These are phyloP conservation scores for Euphorbia schlechtendalii DNA, from an alignment of 441 rosid species.

Conservation along the genomic window DNA sequence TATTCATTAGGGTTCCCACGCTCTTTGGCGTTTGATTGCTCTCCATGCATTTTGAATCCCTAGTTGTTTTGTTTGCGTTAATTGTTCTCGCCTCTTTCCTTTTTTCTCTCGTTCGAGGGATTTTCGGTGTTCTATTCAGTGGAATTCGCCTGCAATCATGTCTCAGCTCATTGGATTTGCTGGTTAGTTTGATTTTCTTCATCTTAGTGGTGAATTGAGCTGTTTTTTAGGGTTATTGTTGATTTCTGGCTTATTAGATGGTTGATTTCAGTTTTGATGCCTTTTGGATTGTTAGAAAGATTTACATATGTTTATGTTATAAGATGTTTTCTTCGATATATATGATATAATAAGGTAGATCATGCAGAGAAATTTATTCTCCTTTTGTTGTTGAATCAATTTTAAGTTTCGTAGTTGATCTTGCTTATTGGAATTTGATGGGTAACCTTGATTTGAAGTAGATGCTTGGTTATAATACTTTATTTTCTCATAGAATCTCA, in stretches of 20 bases:
- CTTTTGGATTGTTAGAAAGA: neutral
- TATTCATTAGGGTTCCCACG: slow-evolving; percentile 52
- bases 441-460: neutral
- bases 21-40: neutral
- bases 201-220: neutral
- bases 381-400: neutral
- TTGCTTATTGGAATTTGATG: slow-evolving; percentile 1
- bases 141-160: slow-evolving; percentile 52
- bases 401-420: slow-evolving; percentile 12
- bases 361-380: neutral
- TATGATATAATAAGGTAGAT: neutral
- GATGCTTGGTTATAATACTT: neutral
- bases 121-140: slow-evolving; percentile 35
- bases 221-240: no score
- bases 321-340: neutral
- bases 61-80: slow-evolving; percentile 18
- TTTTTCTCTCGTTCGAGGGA: slow-evolving; percentile 77
- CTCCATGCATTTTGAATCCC: slow-evolving; percentile 38
- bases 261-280: neutral
- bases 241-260: no score
- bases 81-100: slow-evolving; percentile 32
- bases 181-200: slow-evolving; percentile 29
- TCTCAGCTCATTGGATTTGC: slow-evolving; percentile 55
- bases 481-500: neutral
- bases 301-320: no score